These are phyloP conservation scores for Gymnopilus junonius DNA, from an alignment of 768 basidiomycete species.

Conservation along the genomic window DNA sequence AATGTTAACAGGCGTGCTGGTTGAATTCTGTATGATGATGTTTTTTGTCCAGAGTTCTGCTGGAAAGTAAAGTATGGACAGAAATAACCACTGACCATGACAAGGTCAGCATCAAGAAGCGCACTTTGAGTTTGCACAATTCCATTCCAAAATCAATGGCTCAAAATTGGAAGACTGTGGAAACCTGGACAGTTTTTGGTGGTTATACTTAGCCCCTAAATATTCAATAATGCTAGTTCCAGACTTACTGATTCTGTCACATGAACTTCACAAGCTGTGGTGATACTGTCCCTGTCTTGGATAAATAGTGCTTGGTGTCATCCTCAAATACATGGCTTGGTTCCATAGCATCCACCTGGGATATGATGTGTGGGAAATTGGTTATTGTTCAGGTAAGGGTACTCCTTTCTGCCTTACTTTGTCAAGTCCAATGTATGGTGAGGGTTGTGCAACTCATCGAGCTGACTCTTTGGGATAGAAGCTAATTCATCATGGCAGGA, in stretches of 20 bases:
- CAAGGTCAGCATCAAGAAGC: not conserved
- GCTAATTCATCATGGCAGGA: not conserved
- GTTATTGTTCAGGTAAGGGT: not conserved
- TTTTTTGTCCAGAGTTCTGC: not conserved
- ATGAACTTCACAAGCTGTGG: not conserved
- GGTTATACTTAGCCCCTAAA: no score
- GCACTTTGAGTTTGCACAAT: not conserved
- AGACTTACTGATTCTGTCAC: not conserved
- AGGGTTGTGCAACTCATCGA: not conserved
- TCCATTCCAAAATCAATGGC: slow-evolving; percentile 9
- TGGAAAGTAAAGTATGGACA: not conserved
- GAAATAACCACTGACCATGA: not conserved
- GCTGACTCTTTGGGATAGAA: not conserved
- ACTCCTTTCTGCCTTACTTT: not conserved
- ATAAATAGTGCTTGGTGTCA: not conserved
- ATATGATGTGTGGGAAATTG: not conserved
- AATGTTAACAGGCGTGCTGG: not conserved
- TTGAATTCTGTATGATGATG: not conserved
- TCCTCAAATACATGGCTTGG: not conserved
- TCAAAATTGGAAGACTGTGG: slow-evolving; percentile 5
- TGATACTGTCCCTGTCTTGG: not conserved
- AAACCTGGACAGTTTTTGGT: not conserved
- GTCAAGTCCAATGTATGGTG: slow-evolving; percentile 1
- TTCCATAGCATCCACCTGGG: not conserved
- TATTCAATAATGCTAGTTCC: not conserved